Conservation (phyloP, 2,329 filamentous ascomycete genomes). For the Cladophialophora yegresii region DNA sequence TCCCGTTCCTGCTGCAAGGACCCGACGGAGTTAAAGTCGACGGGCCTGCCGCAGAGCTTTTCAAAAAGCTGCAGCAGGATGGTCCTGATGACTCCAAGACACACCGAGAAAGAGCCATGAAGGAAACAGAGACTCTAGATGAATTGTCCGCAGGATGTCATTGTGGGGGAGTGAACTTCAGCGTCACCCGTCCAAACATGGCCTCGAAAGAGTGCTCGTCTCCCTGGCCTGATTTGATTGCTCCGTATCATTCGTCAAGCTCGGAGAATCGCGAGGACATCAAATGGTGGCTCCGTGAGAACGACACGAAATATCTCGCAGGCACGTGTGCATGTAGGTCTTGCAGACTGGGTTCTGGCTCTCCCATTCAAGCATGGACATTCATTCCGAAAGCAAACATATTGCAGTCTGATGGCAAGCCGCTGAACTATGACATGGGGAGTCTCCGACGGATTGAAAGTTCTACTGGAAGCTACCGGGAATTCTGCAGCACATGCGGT, state of each 20-base stretch:
- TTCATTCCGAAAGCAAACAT: constrained; percentile 62
- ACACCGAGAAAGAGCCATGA: not conserved
- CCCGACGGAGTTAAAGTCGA: constrained; percentile 1
- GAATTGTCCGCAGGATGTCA: constrained; percentile 42
- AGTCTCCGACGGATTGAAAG: constrained; percentile 58
- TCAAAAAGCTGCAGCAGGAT: not conserved
- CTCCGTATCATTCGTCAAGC: constrained; percentile 50
- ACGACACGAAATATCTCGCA: constrained; percentile 57
- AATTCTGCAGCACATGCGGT: constrained; percentile 65
- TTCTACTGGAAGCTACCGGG: constrained; percentile 55
- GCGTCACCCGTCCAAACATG: constrained; percentile 58
- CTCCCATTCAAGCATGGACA: constrained; percentile 66
- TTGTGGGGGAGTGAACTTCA: constrained; percentile 57
- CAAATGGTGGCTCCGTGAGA: constrained; percentile 62
- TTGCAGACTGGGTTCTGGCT: constrained; percentile 63
- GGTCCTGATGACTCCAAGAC: not conserved
- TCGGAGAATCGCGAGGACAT: constrained; percentile 51
- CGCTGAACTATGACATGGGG: constrained; percentile 44
- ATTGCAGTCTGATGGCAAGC: constrained; percentile 35
- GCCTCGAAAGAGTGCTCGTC: constrained; percentile 51
- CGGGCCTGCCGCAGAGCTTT: not conserved
- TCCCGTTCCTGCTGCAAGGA: constrained; percentile 29
- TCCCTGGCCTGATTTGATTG: constrained; percentile 56
- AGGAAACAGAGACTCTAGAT: not conserved
- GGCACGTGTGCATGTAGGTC: constrained; percentile 64